Evolutionary conservation across 768 basidiomycete genomes (phyloP).

Genomic region (Tulasnella sp.): DNA sequence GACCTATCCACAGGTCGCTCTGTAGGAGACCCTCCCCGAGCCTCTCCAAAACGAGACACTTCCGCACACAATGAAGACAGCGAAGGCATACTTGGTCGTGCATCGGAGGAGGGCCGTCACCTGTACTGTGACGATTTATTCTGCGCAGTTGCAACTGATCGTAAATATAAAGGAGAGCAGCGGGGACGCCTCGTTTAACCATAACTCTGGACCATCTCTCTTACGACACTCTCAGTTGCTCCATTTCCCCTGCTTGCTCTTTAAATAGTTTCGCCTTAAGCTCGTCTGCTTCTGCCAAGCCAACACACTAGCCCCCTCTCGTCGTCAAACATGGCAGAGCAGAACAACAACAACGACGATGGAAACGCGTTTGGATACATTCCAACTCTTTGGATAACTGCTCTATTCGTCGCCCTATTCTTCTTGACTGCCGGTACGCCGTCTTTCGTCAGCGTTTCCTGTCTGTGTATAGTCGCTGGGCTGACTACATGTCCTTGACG

Average conservation of each 20-base stretch:
- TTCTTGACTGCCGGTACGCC: conserved; percentile 10
- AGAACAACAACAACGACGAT: not conserved
- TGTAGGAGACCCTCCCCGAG: not conserved
- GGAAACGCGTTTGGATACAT: conserved; percentile 37
- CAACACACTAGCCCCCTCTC: too few species aligned
- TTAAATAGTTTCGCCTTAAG: too few species aligned
- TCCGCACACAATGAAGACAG: not conserved
- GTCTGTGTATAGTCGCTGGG: not conserved
- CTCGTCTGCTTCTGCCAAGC: too few species aligned
- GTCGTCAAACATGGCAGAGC: not conserved
- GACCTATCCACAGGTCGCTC: not conserved
- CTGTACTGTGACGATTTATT: not conserved
- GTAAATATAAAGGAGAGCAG: not conserved
- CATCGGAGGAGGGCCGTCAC: not conserved
- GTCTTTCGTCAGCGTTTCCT: not conserved
- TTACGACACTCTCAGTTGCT: not conserved
- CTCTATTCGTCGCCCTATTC: conserved; percentile 38
- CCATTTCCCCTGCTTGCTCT: too few species aligned
- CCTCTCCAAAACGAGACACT: not conserved
- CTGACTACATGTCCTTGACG: not conserved
- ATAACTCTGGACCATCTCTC: not conserved
- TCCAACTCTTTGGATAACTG: conserved; percentile 35
- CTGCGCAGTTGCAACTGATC: not conserved
- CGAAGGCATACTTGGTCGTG: not conserved
- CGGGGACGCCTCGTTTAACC: not conserved